Evolutionary conservation across 2,329 filamentous ascomycete species (phyloP).

Genomic region (Emmonsiellopsis sp.): DNA sequence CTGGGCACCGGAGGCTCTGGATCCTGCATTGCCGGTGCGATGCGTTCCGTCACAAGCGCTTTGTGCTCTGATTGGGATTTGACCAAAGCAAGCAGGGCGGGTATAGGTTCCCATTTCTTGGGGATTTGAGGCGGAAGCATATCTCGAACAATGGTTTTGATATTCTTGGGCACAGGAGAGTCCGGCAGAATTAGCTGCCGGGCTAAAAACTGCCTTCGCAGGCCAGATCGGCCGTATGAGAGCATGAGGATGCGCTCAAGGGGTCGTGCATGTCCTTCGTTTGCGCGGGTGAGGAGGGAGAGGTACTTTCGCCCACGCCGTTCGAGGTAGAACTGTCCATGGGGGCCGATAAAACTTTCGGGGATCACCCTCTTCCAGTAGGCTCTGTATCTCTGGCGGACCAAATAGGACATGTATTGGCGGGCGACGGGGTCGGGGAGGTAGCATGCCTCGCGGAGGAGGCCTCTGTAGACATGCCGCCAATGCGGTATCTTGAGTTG

Average conservation of each 20-base stretch:
- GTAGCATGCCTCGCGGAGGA: slow-evolving; percentile 52
- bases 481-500: slow-evolving; percentile 16
- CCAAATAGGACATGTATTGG: slow-evolving; percentile 40
- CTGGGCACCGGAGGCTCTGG: slow-evolving; percentile 24
- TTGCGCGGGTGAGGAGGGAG: slow-evolving; percentile 42
- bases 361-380: slow-evolving; percentile 18
- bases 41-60: slow-evolving; percentile 15
- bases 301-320: slow-evolving; percentile 29
- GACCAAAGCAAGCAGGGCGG: slow-evolving; percentile 23
- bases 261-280: slow-evolving; percentile 44
- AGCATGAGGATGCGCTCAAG: slow-evolving; percentile 45
- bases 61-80: slow-evolving; percentile 25
- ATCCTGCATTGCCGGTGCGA: slow-evolving; percentile 4
- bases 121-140: slow-evolving; percentile 11
- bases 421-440: slow-evolving; percentile 50
- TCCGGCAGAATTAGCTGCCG: slow-evolving; percentile 10
- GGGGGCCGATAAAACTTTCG: slow-evolving; percentile 11
- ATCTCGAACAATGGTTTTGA: slow-evolving; percentile 5
- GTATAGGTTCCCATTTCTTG: slow-evolving; percentile 28
- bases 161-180: slow-evolving; percentile 9
- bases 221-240: slow-evolving; percentile 51
- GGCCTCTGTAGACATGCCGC: slow-evolving; percentile 44
- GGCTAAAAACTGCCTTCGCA: slow-evolving; percentile 42
- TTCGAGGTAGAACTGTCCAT: slow-evolving; percentile 15
- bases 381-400: slow-evolving; percentile 41